Evolutionary conservation across 768 basidiomycete genomes (phyloP), one percentile per base, ranked within the genome.

Genomic region (Neoboletus brunneissimus): DNA sequence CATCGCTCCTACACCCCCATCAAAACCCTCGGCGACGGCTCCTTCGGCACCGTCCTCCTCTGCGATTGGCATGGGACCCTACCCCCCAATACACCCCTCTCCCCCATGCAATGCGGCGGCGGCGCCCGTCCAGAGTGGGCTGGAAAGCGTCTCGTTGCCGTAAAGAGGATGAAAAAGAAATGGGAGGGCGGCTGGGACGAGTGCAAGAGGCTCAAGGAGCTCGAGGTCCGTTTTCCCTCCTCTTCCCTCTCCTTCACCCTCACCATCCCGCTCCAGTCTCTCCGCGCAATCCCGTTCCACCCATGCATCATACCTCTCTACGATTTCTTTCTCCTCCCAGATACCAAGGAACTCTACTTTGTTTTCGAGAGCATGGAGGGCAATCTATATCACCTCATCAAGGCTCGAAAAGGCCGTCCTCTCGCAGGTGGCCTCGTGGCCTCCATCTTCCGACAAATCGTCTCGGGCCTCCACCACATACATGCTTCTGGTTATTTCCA

Each of bases 331-430:
- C 90, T 99, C 63, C 85, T 94, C n/a, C 97, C 97, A 5, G 84
- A 87, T 63, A 83, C 92, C 58, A 93, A 92, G 73, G 95, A 99
- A 74, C 91, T 99, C 65, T 97, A 98, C 74, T 98, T 98, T 68
- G 96, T 98, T 46, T 99, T 99, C 74, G 97, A 99, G 75, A 95
- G 94, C 67, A 98, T 99, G 97, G 97, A 99, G 74, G 97, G 97
- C 67, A 98, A 99, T 75, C 85, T 99, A 47, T 99, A 96, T 75
- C 97, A 99, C 72, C 90, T 99, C 77, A 96, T 98, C 75, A 98
- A 96, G 77, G 86, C 94, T 46, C 88, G 97, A 58, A 93, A 92
- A 75, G 94, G 95, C 57, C 87, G 95, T 59, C 86, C 94, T 7
- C 85, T 99, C 58, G 96, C 97, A n/a, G 92, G 93, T 44, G 97